Evolutionary conservation across 1,284 basidiomycete genomes (phyloP).

Genomic region (Sanghuangporus baumii): DNA sequence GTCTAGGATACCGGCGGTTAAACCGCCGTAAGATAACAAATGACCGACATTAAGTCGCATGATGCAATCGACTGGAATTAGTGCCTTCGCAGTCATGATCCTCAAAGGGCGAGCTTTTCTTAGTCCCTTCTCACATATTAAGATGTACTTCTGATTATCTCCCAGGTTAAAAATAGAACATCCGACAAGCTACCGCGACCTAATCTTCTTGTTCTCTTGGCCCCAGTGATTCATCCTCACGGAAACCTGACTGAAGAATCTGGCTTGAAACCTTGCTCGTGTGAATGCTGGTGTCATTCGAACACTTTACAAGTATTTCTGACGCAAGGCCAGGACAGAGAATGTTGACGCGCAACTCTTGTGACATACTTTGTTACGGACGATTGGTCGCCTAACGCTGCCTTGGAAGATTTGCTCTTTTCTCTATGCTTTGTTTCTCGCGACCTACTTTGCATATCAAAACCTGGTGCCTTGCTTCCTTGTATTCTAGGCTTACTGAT

Average conservation of each 20-base stretch:
- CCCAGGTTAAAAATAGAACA: neutral
- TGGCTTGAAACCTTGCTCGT: neutral
- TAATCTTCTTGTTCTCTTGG: neutral
- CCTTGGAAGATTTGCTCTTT: neutral
- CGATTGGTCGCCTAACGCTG: neutral
- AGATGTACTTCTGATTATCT: neutral
- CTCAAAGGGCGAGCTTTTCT: neutral
- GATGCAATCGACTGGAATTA: neutral
- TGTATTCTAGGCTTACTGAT: neutral
- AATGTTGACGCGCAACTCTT: neutral
- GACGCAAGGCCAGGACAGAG: neutral
- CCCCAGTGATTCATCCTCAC: neutral
- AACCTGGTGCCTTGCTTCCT: neutral
- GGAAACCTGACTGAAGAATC: neutral
- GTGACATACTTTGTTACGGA: neutral
- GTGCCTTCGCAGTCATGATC: neutral
- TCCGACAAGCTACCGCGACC: conserved; percentile 10
- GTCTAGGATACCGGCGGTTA: too few relatives aligned
- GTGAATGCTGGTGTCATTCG: neutral
- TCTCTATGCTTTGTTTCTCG: neutral
- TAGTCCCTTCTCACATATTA: neutral
- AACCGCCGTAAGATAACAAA: neutral
- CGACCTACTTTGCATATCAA: neutral
- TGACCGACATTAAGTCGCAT: neutral
- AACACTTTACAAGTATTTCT: neutral